Evolutionary conservation across 768 basidiomycete species (phyloP), one percentile per base, ranked within the genome.

Genomic region (Podaxis mareebaensis): DNA sequence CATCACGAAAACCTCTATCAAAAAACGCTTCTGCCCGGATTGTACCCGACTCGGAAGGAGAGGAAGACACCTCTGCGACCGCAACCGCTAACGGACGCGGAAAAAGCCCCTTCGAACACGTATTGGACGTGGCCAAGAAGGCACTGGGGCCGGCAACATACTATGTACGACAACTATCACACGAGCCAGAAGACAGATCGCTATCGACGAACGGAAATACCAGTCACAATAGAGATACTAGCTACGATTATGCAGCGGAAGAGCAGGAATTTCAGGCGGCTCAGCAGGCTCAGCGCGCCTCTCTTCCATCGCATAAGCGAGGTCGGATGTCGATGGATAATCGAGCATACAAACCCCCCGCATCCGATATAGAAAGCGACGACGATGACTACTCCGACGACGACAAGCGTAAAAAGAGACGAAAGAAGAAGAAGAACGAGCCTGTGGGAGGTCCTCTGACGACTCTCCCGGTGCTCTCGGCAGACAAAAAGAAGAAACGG

Each of bases 191-290:
- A 55, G 77, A 81, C 28, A 67, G 63, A 13, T 69, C 74, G n/a
- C 33, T 24, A 6, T 63, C 66, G 26, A 44, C 58, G 58, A 67
- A 58, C 55, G 57, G 42, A 68, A 71, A 52, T 70, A 73, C 53
- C 64, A 65, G 75, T 71, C 62, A 74, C 67, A 68, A 74, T 63
- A 76, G 75, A 59, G 76, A 83, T 33, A 66, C 79, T 0, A 91
- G 88, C 67, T 93, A 93, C 72, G 91, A 91, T 73, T 95, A 94
- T 70, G 83, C 85, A 8, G 85, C 82, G 4, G 92, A 95, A 70
- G 91, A 95, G 69, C 80, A 82, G 26, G 86, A 89, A 28, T 88
- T 79, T 66, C 81, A 85, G 64, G 75, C 70, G 28, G 73, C 68
- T 61, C 77, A 68, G 71, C 75, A 73, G 74, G 75, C 70, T 64